phyloP scores from a whole-genome alignment of 495 filamentous ascomycete genomes.

The Hypomontagnella monticulosa region DNA sequence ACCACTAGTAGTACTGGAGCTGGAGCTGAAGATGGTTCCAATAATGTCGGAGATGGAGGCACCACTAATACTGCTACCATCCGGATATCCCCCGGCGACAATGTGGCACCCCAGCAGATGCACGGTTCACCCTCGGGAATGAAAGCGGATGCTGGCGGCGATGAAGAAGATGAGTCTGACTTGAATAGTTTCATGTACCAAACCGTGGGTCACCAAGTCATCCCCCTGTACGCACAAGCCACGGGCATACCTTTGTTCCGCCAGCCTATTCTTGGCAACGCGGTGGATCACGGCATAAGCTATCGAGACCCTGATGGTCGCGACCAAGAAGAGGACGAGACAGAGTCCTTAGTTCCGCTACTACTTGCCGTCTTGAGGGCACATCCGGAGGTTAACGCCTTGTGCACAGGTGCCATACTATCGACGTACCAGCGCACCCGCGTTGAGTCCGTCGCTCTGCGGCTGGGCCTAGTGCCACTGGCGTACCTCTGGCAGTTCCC shows the following conservation, averaged over 20 bases:
- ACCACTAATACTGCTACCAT: constrained; percentile 15
- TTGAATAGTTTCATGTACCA: constrained; percentile 99
- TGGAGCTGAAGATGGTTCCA: constrained; percentile 8
- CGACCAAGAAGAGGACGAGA: constrained; percentile 70
- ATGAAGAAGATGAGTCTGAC: constrained; percentile 66
- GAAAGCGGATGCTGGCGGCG: constrained; percentile 5
- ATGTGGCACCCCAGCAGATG: constrained; percentile 4
- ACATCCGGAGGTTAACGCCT: constrained; percentile 82
- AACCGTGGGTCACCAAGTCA: constrained; percentile 87
- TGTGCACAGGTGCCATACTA: constrained; percentile 91
- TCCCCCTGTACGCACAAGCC: constrained; percentile 83
- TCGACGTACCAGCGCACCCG: constrained; percentile 95
- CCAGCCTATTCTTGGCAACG: constrained; percentile 72
- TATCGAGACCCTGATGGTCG: constrained; percentile 56
- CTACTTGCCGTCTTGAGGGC: constrained; percentile 66
- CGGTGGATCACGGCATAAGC: constrained; percentile 69
- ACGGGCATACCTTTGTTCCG: constrained; percentile 84
- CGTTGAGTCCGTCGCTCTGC: constrained; percentile 83
- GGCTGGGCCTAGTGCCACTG: constrained; percentile 81
- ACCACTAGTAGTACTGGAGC: constrained; percentile 12
- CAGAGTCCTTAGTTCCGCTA: constrained; percentile 82
- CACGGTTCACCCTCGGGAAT: constrained; percentile 3
- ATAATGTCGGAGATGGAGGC: constrained; percentile 1
- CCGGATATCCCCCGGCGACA: constrained; percentile 30
- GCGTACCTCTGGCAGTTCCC: constrained; percentile 93